phyloP scores from a whole-genome alignment of 2,329 filamentous ascomycete genomes.

The Colletotrichum cuscutae region DNA sequence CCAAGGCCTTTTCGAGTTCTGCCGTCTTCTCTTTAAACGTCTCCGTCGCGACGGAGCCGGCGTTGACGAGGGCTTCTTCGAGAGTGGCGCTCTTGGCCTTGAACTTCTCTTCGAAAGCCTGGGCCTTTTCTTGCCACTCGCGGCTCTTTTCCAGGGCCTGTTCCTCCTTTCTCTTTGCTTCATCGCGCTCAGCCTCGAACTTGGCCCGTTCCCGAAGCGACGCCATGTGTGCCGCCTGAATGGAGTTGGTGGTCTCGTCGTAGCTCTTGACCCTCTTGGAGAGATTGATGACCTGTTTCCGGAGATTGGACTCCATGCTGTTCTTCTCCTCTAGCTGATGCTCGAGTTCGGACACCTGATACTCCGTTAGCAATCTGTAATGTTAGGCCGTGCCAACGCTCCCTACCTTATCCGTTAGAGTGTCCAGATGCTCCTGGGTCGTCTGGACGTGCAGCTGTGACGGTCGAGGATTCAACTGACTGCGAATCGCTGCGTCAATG shows the following conservation, averaged over 20 bases:
- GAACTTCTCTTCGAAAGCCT: conserved; percentile 51
- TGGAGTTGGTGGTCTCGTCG: conserved; percentile 53
- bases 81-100: conserved; percentile 46
- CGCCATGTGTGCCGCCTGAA: conserved; percentile 59
- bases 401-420: conserved; percentile 50
- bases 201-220: conserved; percentile 61
- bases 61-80: conserved; percentile 45
- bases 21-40: conserved; percentile 51
- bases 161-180: conserved; percentile 50
- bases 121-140: conserved; percentile 46
- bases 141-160: conserved; percentile 51
- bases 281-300: conserved; percentile 33
- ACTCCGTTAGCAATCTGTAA: neutral
- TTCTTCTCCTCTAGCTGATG: conserved; percentile 45
- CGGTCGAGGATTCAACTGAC: conserved; percentile 23
- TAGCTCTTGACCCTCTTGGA: conserved; percentile 55
- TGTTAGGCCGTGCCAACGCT: neutral
- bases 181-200: conserved; percentile 58
- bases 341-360: conserved; percentile 51
- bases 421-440: conserved; percentile 44
- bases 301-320: conserved; percentile 33
- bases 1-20: conserved; percentile 51
- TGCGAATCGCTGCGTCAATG: conserved; percentile 22
- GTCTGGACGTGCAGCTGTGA: conserved; percentile 22
- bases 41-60: conserved; percentile 29